Base-by-base conservation (phyloP, 306 rosid species). In the Astragalus membranaceus region DNA sequence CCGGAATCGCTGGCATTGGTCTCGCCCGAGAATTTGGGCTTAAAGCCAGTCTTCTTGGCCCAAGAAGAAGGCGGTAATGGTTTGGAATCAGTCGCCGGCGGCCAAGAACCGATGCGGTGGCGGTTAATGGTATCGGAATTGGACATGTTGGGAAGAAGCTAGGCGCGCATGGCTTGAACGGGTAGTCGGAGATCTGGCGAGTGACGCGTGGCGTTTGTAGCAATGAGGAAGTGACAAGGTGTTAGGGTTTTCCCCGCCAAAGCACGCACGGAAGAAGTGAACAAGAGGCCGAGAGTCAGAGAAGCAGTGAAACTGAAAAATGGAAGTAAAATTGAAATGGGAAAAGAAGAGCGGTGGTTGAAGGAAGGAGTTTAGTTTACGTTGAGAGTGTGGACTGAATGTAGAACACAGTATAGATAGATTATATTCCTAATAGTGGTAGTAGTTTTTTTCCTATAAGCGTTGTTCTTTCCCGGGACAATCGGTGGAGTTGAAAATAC, bases 1-100 rank as follows among this genome's bases (percentile, higher is more conserved):
- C 87, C 97, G 0, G 98, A 87, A 52, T 91, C 80, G 32, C 71
- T 16, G 48, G 84, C 85, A 83, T 83, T 86, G 48, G 97, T 82
- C 87, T 95, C 97, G 60, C 97, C 97, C 20, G 99, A 95, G 78
- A 95, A 88, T 71, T 91, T 91, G 48, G 99, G 97, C 75, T 78
- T 79, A 69, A 95, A 95, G 7, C 97, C 97, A 3, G 99, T 95
- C 72, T 82, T 80, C 75, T 89, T 91, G 13, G 99, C 99, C 99
- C 99, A 95, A 0, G 99, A 86, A 57, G 99, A 74, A 16, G 97
- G 95, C 26, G 97, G 92, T 82, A 86, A 50, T 86, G 92, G 67
- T 9, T 86, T 60, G 11, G 72, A 36, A 10, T 76, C 81, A 0
- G 67, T 17, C 9, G 51, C 15, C 15, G 76, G 81, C 30, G 76